phyloP scores from a whole-genome alignment of 371 early-diverging fungal species.

The Lichtheimia ramosa region DNA sequence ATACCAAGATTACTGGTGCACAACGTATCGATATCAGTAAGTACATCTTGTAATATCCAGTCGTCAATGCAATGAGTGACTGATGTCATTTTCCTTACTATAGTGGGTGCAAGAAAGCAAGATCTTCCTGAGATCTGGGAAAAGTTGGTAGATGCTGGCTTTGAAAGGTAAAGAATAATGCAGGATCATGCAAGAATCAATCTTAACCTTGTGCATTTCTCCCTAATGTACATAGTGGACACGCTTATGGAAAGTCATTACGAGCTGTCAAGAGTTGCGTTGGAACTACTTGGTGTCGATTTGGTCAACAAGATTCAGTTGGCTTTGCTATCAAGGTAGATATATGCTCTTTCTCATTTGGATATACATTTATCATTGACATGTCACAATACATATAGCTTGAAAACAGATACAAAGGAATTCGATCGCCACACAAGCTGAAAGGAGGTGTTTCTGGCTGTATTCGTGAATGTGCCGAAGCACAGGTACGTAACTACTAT shows the following conservation, averaged over 20 bases:
- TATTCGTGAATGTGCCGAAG: constrained; percentile 72
- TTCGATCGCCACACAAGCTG: constrained; percentile 69
- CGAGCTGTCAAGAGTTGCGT: constrained; percentile 76
- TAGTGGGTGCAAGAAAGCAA: constrained; percentile 66
- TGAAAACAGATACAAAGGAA: constrained; percentile 68
- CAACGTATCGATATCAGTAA: constrained; percentile 59
- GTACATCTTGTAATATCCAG: background rate
- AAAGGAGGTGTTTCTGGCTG: constrained; percentile 66
- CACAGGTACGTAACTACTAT: constrained; percentile 47
- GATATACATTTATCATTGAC: background rate
- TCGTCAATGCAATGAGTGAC: background rate
- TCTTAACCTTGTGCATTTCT: constrained; percentile 41
- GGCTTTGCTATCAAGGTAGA: constrained; percentile 56
- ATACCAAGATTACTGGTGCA: constrained; percentile 70
- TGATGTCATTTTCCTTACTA: background rate
- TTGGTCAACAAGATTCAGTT: constrained; percentile 69
- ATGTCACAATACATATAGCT: constrained; percentile 20
- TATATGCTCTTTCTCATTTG: background rate
- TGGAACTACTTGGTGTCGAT: constrained; percentile 70
- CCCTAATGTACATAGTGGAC: constrained; percentile 51
- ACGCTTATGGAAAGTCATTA: constrained; percentile 72
- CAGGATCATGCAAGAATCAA: constrained; percentile 40
- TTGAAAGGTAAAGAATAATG: constrained; percentile 55
- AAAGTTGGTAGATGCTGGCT: constrained; percentile 58
- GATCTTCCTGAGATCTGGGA: constrained; percentile 70